Percentiles rank a stretch among this genome's conserved stretches.
Evolutionary conservation across 495 filamentous ascomycete genomes (phyloP).

Genomic region (Articulospora tetracladia): DNA sequence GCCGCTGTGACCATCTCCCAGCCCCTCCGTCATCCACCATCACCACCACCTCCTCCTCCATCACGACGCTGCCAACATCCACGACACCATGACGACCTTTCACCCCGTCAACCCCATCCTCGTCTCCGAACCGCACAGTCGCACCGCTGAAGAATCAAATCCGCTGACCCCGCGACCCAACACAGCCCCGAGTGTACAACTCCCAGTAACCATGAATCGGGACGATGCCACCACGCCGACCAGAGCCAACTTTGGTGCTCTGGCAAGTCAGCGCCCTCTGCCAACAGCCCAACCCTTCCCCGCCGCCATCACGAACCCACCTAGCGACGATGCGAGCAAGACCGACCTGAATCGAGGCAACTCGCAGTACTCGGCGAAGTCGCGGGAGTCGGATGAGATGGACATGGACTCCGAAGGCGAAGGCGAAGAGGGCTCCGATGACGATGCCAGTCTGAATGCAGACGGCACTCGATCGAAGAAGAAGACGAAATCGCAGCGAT

Average conservation of each 20-base stretch:
- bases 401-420: slow-evolving; percentile 69
- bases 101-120: slow-evolving; percentile 75
- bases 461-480: slow-evolving; percentile 70
- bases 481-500: slow-evolving; percentile 96
- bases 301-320: slow-evolving; percentile 44
- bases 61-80: not conserved
- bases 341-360: slow-evolving; percentile 43
- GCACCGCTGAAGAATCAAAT: slow-evolving; percentile 48
- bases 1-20: slow-evolving; percentile 13
- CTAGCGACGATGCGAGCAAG: slow-evolving; percentile 34
- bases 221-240: slow-evolving; percentile 60
- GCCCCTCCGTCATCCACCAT: slow-evolving; percentile 14
- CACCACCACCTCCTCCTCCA: not conserved
- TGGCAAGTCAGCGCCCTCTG: slow-evolving; percentile 56
- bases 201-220: slow-evolving; percentile 28
- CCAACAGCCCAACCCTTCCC: slow-evolving; percentile 51
- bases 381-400: slow-evolving; percentile 67
- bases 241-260: slow-evolving; percentile 50
- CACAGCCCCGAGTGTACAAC: slow-evolving; percentile 39
- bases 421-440: slow-evolving; percentile 65
- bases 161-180: slow-evolving; percentile 56
- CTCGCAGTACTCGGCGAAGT: slow-evolving; percentile 60
- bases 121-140: slow-evolving; percentile 34
- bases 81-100: slow-evolving; percentile 46
- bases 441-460: slow-evolving; percentile 59